A percentile compares a stretch with the other conserved stretches of the same genome.
These are phyloP conservation scores for Lactarius hengduanensis DNA, from an alignment of 768 basidiomycete species.

Conservation along the genomic window DNA sequence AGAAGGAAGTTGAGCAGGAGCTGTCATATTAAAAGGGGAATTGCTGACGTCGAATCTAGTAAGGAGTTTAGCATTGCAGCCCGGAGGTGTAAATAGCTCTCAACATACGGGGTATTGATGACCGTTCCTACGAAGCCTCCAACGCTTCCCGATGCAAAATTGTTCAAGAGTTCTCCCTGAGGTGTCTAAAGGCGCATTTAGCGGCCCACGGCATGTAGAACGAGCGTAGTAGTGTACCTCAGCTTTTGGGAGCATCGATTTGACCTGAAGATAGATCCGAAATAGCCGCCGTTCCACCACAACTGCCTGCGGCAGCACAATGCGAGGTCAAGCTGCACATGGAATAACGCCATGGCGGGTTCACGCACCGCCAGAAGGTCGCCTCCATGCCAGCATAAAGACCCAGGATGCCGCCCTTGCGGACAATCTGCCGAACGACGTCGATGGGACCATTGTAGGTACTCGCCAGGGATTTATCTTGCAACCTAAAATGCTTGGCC, in stretches of 20 bases:
- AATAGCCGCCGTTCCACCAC: slow-evolving; percentile 96
- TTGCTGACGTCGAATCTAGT: slow-evolving; percentile 47
- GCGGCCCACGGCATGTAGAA: neutral
- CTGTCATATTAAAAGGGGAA: neutral
- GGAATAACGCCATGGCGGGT: neutral
- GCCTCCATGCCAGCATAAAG: slow-evolving; percentile 95
- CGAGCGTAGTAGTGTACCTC: slow-evolving; percentile 49
- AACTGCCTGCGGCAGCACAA: slow-evolving; percentile 52
- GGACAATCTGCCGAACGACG: slow-evolving; percentile 77
- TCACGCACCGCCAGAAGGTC: slow-evolving; percentile 87
- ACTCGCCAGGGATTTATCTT: slow-evolving; percentile 74
- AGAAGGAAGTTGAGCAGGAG: slow-evolving; percentile 3
- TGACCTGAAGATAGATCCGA: slow-evolving; percentile 88
- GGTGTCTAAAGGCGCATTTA: slow-evolving; percentile 9
- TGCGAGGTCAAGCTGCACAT: neutral
- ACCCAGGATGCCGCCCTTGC: slow-evolving; percentile 77
- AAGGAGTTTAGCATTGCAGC: neutral
- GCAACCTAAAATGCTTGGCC: slow-evolving; percentile 50
- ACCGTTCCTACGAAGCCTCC: slow-evolving; percentile 90
- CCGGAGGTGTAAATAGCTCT: neutral
- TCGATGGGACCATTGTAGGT: slow-evolving; percentile 91
- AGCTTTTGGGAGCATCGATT: slow-evolving; percentile 76
- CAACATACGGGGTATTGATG: slow-evolving; percentile 84
- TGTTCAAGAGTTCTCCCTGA: slow-evolving; percentile 61
- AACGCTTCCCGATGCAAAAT: slow-evolving; percentile 85